phyloP scores from a whole-genome alignment of 352 stramenopile genomes.

The Pythium dissotocum region DNA sequence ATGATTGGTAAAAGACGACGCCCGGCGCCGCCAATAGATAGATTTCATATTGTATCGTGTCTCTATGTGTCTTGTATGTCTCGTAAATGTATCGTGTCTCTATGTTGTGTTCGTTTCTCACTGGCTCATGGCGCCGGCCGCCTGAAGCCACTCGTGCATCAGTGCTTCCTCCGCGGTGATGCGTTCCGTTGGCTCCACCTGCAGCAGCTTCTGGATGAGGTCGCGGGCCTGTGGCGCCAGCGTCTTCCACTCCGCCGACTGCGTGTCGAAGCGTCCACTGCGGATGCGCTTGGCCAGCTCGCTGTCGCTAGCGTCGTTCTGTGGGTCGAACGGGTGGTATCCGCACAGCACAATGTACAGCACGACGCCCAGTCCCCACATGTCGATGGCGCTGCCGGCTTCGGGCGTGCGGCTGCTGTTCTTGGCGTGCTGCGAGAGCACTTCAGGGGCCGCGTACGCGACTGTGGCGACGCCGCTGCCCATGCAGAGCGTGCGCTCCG shows the following conservation, averaged over 20 bases:
- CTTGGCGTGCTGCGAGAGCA: conserved; percentile 14
- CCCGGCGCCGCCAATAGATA: conserved; percentile 12
- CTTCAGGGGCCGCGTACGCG: conserved; percentile 36
- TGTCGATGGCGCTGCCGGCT: conserved; percentile 33
- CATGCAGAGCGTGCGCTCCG: conserved; percentile 24
- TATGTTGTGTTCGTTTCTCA: not conserved
- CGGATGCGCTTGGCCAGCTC: conserved; percentile 27
- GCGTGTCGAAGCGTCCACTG: conserved; percentile 24
- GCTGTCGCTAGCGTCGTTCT: conserved; percentile 28
- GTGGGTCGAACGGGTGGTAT: conserved; percentile 37
- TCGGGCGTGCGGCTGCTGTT: not conserved
- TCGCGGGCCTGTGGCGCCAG: conserved; percentile 29
- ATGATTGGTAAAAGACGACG: not conserved
- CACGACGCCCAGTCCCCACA: conserved; percentile 40
- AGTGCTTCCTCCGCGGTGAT: conserved; percentile 30
- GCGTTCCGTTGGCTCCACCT: conserved; percentile 28
- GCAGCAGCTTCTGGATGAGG: conserved; percentile 31
- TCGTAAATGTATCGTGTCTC: not conserved
- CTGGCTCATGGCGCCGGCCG: not conserved
- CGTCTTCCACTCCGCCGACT: conserved; percentile 28
- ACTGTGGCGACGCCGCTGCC: conserved; percentile 34
- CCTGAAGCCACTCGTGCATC: conserved; percentile 29
- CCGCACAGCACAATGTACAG: conserved; percentile 38
- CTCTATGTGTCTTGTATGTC: conserved; percentile 7
- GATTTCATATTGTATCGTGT: conserved; percentile 11